Conservation (phyloP, 129 eudicot species). For the Lactuca saligna region DNA sequence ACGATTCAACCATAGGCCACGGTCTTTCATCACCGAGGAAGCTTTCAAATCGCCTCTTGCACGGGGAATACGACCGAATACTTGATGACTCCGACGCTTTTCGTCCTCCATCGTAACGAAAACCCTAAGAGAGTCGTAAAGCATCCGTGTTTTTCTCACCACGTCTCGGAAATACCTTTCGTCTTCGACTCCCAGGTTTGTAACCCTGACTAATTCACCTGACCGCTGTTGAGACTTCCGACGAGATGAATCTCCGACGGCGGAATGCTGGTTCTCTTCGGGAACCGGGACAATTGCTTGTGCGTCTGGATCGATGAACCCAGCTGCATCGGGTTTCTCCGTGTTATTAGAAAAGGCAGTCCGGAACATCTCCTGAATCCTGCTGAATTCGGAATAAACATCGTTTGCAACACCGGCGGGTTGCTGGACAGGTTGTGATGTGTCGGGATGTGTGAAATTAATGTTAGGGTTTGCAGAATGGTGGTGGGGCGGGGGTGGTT, state of each 20-base stretch:
- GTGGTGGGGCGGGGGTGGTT: constrained; percentile 12
- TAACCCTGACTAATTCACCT: constrained; percentile 65
- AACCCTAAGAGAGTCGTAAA: constrained; percentile 55
- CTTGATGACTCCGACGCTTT: constrained; percentile 22
- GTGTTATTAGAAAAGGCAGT: constrained; percentile 37
- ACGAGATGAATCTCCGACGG: constrained; percentile 26
- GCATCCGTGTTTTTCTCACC: constrained; percentile 52
- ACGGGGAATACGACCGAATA: constrained; percentile 26
- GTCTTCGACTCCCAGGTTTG: constrained; percentile 50
- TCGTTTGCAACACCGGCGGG: constrained; percentile 2
- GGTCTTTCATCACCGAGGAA: constrained; percentile 47
- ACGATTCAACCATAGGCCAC: constrained; percentile 64
- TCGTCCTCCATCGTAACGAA: constrained; percentile 46
- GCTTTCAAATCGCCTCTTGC: constrained; percentile 55
- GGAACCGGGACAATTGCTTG: constrained; percentile 47
- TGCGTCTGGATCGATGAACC: constrained; percentile 25
- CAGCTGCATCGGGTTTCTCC: background rate
- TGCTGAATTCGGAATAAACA: constrained; percentile 41
- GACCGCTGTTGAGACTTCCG: constrained; percentile 45
- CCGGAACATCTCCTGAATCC: constrained; percentile 49
- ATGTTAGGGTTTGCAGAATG: constrained; percentile 26
- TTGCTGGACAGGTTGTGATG: background rate
- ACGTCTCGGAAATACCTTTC: constrained; percentile 45
- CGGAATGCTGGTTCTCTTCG: constrained; percentile 13
- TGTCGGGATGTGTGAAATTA: constrained; percentile 22